These are phyloP conservation scores for Talaromyces ruber DNA, from an alignment of 495 filamentous ascomycete genomes.

Conservation along the genomic window DNA sequence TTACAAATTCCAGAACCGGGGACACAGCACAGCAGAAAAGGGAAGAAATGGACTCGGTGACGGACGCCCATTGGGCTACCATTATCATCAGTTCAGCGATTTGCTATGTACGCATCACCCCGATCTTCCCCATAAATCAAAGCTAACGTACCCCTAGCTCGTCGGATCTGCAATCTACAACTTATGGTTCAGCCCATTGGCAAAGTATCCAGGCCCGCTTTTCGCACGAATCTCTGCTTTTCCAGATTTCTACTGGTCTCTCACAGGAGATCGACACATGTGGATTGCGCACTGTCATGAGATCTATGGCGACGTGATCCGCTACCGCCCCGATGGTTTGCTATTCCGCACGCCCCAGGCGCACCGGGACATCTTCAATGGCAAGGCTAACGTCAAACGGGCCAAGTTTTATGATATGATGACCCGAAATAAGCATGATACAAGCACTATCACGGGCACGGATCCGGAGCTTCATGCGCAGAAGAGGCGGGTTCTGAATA, in stretches of 20 bases:
- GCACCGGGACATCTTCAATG: slow-evolving; percentile 17
- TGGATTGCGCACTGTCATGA: slow-evolving; percentile 10
- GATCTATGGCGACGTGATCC: slow-evolving; percentile 18
- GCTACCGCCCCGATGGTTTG: slow-evolving; percentile 18
- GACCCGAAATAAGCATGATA: slow-evolving; percentile 7
- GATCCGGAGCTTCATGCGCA: slow-evolving; percentile 17
- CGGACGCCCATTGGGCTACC: neutral
- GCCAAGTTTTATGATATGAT: slow-evolving; percentile 1
- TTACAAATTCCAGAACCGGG: neutral
- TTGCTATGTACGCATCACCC: neutral
- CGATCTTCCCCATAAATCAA: neutral
- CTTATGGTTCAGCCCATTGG: neutral
- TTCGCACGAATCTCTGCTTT: neutral
- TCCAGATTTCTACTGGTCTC: neutral
- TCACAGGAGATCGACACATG: neutral
- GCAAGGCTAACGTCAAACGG: slow-evolving; percentile 21
- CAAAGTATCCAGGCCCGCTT: neutral
- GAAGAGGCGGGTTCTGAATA: slow-evolving; percentile 18
- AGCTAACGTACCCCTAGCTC: neutral
- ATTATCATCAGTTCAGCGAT: neutral
- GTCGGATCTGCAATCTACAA: neutral
- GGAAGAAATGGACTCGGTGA: neutral
- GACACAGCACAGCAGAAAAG: neutral
- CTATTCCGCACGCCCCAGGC: slow-evolving; percentile 17
- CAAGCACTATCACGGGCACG: slow-evolving; percentile 12